Conservation (phyloP, 768 basidiomycete species). For the Phylloporus scabripes region DNA sequence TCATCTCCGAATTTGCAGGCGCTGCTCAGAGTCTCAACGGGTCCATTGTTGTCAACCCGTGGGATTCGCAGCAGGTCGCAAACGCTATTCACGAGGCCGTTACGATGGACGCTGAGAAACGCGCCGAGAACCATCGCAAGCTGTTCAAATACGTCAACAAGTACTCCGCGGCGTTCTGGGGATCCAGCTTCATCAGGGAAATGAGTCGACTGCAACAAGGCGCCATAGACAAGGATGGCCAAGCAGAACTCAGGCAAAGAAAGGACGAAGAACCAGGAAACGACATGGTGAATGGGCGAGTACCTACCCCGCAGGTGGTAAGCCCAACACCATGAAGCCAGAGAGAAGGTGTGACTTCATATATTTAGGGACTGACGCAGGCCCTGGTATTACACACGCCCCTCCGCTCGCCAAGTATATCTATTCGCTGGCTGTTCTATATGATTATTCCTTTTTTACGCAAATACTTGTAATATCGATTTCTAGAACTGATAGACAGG, state of each 20-base stretch:
- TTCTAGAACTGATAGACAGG: conserved; percentile 25
- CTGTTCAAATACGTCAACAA: conserved; percentile 96
- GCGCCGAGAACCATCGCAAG: conserved; percentile 93
- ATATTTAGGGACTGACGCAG: conserved; percentile 25
- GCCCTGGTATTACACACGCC: conserved; percentile 22
- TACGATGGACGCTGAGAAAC: conserved; percentile 73
- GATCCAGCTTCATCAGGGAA: conserved; percentile 83
- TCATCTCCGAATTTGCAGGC: conserved; percentile 97
- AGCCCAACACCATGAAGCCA: conserved; percentile 30
- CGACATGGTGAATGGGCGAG: conserved; percentile 36
- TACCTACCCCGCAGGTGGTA: conserved; percentile 31
- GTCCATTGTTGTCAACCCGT: conserved; percentile 95
- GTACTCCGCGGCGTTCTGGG: conserved; percentile 92
- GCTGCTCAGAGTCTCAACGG: conserved; percentile 96
- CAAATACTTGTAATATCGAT: conserved; percentile 18
- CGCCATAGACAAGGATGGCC: conserved; percentile 31
- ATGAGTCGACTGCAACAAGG: conserved; percentile 58
- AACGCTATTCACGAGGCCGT: conserved; percentile 96
- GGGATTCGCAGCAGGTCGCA: conserved; percentile 98
- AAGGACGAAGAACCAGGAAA: conserved; percentile 35
- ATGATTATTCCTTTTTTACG: conserved; percentile 36
- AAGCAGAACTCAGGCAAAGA: conserved; percentile 31
- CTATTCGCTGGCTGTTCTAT: conserved; percentile 34
- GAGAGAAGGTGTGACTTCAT: conserved; percentile 28
- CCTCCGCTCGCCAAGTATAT: conserved; percentile 20